Evolutionary conservation across 805 yeast genomes (phyloP).

Genomic region (Nakazawaea siamensis): DNA sequence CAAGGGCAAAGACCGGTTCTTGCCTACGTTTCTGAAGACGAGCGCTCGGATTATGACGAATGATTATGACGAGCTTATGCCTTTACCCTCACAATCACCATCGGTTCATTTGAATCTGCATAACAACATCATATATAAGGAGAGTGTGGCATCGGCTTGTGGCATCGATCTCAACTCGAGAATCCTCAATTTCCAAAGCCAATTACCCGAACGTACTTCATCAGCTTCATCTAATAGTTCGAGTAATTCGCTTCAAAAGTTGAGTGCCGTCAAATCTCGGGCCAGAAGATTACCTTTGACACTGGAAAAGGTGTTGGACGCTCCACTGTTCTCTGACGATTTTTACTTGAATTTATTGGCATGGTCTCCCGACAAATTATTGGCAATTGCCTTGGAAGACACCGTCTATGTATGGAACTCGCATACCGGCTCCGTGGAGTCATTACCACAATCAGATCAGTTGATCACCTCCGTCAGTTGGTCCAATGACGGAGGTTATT

Average conservation of each 20-base stretch:
- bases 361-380: constrained; percentile 77
- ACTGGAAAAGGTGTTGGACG: constrained; percentile 91
- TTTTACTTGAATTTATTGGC: constrained; percentile 79
- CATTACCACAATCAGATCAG: constrained; percentile 52
- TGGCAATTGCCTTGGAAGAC: constrained; percentile 84
- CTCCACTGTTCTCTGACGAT: constrained; percentile 91
- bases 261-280: constrained; percentile 53
- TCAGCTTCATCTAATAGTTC: constrained; percentile 23
- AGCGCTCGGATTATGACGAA: constrained; percentile 1
- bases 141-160: constrained; percentile 89
- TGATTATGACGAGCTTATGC: constrained; percentile 7
- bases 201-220: constrained; percentile 33
- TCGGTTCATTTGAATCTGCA: constrained; percentile 47
- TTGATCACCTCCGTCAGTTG: constrained; percentile 70
- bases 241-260: constrained; percentile 14
- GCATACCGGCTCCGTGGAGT: constrained; percentile 64
- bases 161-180: constrained; percentile 79
- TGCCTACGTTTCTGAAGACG: constrained; percentile 8
- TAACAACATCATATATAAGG: constrained; percentile 53
- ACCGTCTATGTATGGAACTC: constrained; percentile 93
- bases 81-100: constrained; percentile 29
- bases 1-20: constrained; percentile 5
- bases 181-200: constrained; percentile 83
- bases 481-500: constrained; percentile 85
- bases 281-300: constrained; percentile 75